Conservation (phyloP, 1,284 basidiomycete genomes). For the Puccinia hordei region DNA sequence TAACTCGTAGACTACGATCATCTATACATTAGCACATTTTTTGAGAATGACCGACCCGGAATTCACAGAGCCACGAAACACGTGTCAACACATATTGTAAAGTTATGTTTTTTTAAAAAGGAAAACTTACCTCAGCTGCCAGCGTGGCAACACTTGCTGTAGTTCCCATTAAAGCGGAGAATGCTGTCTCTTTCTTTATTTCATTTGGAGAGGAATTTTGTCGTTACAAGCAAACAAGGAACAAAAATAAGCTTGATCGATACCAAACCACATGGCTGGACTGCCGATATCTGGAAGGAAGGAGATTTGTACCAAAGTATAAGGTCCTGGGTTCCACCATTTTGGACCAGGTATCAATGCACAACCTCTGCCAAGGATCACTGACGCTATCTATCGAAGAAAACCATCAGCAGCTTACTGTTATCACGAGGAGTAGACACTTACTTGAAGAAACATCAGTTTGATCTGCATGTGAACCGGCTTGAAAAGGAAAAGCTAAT, state of each 20-base stretch:
- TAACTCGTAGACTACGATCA: constrained; percentile 14
- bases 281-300: not conserved
- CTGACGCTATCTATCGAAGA: not conserved
- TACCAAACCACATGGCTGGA: too few species aligned
- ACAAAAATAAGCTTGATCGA: too few species aligned
- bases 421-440: not conserved
- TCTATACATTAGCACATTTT: not conserved
- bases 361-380: constrained; percentile 6
- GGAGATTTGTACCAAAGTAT: not conserved
- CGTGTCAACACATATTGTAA: too few species aligned
- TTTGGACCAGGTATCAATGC: constrained; percentile 23
- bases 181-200: constrained; percentile 32
- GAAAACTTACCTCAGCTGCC: constrained; percentile 10
- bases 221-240: too few species aligned
- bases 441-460: constrained; percentile 28
- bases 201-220: too few species aligned
- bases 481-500: constrained; percentile 42
- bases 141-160: constrained; percentile 30
- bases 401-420: not conserved
- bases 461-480: constrained; percentile 27
- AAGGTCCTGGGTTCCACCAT: constrained; percentile 48
- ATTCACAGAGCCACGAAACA: not conserved
- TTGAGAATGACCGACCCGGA: not conserved
- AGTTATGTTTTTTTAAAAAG: not conserved
- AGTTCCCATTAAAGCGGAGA: constrained; percentile 33